Evolutionary conservation across 495 filamentous ascomycete species (phyloP), one percentile per base, ranked within the genome.

Genomic region (Aspergillus egyptiacus): DNA sequence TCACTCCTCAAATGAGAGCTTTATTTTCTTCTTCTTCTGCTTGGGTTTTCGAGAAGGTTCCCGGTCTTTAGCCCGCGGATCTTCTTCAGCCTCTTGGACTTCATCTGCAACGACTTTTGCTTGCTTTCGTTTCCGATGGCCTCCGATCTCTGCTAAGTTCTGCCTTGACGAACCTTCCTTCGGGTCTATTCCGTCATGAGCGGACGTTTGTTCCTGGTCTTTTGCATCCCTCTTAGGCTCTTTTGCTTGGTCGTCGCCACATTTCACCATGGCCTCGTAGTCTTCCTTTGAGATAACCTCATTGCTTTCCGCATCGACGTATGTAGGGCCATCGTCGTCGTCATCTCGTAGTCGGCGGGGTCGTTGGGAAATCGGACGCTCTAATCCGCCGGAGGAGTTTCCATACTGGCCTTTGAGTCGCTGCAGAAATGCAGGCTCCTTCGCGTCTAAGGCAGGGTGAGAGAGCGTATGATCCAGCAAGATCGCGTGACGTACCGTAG

Each of bases 341-440:
- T 60, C 58, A 15, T 66, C 53, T 38, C 63, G 68, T 25, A 51
- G 46, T 58, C 63, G 68, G 33, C 61, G 67, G n/a, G 69, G 65
- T 39, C 71, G 48, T 22, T 33, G 70, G n/a, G 57, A 51, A n/a
- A 62, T 49, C 6, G 70, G 64, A 32, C 65, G 64, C 53, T 71
- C 70, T 22, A 74, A 62, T 36, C 71, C 69, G 48, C 65, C 64
- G 6, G 59, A 54, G 24, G 57, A 61, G 46, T 54, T 55, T 24
- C 69, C 69, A 46, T 70, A 69, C 19, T 77, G 68, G 46, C 61
- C 59, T 28, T 59, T 62, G 8, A 77, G 65, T 47, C 62, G 68
- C 45, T 69, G 70, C n/a, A 77, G 58, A 49, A 77, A 77, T 4
- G 70, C 65, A 14, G 74, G 74, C 51, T 75, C 66, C 18, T 74